Evolutionary conservation across 345 rosid genomes (phyloP).

Genomic region (Eucalyptus pumila): DNA sequence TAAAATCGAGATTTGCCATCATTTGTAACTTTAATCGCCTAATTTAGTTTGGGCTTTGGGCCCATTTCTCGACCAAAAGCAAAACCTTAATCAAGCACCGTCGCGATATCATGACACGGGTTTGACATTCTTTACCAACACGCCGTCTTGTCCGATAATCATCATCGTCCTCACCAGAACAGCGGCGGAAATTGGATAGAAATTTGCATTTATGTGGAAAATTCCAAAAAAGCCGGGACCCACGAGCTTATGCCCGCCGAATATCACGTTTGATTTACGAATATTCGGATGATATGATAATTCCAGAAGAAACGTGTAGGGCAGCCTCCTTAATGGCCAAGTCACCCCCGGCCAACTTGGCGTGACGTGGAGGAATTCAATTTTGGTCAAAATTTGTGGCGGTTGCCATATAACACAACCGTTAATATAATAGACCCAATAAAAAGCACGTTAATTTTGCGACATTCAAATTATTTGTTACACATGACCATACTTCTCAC

Average conservation of each 20-base stretch:
- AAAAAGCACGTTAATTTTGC: fast-evolving
- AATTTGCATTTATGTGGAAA: neutral
- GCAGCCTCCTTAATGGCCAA: neutral
- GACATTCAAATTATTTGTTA: neutral
- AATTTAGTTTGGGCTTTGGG: neutral
- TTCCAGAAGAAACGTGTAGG: neutral
- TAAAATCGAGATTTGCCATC: neutral
- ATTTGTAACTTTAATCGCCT: neutral
- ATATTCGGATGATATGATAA: neutral
- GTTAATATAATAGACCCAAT: neutral
- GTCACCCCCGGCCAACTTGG: neutral
- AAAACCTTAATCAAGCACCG: neutral
- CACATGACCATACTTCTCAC: too few species aligned
- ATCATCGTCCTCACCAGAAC: neutral
- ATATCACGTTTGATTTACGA: neutral
- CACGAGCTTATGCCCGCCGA: neutral
- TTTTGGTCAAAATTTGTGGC: neutral
- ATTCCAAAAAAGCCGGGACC: neutral
- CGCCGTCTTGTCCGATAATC: neutral
- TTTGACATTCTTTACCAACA: neutral
- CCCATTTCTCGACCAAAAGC: neutral
- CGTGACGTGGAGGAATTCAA: neutral
- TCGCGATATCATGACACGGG: neutral
- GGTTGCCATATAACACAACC: neutral
- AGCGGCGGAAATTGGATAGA: neutral